Conservation (phyloP, 805 yeast genomes). For the Kuraishia hungarica region DNA sequence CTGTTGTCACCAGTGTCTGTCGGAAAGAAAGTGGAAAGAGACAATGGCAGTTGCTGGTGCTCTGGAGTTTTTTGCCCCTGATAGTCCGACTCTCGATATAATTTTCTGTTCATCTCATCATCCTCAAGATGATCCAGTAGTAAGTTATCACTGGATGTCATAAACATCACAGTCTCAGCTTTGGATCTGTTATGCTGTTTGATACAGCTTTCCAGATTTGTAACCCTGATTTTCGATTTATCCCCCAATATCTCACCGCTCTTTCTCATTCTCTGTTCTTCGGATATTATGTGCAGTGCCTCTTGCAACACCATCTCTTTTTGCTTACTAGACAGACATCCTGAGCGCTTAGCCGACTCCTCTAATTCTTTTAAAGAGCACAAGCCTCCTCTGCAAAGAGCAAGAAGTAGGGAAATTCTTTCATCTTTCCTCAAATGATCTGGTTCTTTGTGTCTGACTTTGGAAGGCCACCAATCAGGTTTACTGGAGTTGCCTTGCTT, state of each 20-base stretch:
- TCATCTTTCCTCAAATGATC: constrained; percentile 60
- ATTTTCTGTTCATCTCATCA: not conserved
- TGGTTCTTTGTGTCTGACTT: constrained; percentile 58
- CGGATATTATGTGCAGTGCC: not conserved
- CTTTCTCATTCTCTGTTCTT: not conserved
- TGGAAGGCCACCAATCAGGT: constrained; percentile 69
- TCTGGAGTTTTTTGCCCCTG: not conserved
- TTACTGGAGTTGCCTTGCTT: constrained; percentile 36
- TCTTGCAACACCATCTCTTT: not conserved
- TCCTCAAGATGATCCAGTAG: not conserved
- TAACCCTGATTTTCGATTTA: not conserved
- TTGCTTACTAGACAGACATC: not conserved
- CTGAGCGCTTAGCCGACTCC: not conserved
- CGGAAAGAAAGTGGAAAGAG: not conserved
- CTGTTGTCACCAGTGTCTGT: not conserved
- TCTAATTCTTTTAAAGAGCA: not conserved
- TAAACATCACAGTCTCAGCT: not conserved
- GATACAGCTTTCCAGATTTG: not conserved
- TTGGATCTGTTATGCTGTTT: not conserved
- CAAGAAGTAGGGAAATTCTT: constrained; percentile 36
- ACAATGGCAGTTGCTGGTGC: not conserved
- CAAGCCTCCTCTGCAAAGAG: not conserved
- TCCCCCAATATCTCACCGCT: not conserved
- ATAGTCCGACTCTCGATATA: not conserved
- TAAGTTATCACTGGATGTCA: too few relatives aligned